These are phyloP conservation scores for Neofusicoccum sp. DNA, from an alignment of 2,329 filamentous ascomycete species.

Conservation along the genomic window DNA sequence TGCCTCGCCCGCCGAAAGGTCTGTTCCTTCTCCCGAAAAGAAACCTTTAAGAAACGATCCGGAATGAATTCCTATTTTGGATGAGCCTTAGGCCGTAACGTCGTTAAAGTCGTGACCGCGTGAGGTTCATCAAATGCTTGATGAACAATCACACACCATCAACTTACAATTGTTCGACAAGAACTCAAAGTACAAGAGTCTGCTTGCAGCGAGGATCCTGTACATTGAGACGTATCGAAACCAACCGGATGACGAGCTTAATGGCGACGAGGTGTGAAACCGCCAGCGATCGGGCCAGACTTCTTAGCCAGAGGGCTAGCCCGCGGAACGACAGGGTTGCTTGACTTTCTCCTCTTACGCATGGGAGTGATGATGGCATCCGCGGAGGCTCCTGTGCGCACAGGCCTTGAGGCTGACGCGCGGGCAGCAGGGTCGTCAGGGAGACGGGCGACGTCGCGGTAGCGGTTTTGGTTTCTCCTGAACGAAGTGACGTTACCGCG, in stretches of 20 bases:
- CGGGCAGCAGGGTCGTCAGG: constrained; percentile 37
- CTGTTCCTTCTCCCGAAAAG: background rate
- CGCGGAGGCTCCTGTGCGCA: constrained; percentile 39
- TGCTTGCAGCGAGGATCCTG: background rate
- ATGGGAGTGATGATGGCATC: constrained; percentile 40
- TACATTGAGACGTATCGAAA: background rate
- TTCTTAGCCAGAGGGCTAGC: constrained; percentile 16
- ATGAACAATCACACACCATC: background rate
- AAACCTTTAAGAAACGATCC: constrained; percentile 4
- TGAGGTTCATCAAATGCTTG: background rate
- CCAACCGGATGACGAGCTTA: background rate
- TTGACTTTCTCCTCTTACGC: constrained; percentile 29
- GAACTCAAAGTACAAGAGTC: background rate
- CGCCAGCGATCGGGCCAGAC: constrained; percentile 12
- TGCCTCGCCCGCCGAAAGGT: background rate
- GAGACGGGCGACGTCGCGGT: constrained; percentile 37
- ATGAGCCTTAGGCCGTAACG: constrained; percentile 8
- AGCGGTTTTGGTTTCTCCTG: constrained; percentile 40
- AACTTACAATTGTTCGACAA: background rate
- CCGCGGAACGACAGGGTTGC: background rate
- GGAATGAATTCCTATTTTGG: background rate
- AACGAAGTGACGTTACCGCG: constrained; percentile 44
- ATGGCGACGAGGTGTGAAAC: constrained; percentile 10
- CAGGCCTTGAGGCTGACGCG: constrained; percentile 35
- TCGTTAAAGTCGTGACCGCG: constrained; percentile 12